phyloP scores from a whole-genome alignment of 2,329 filamentous ascomycete genomes.

The Colletotrichum tropicale region DNA sequence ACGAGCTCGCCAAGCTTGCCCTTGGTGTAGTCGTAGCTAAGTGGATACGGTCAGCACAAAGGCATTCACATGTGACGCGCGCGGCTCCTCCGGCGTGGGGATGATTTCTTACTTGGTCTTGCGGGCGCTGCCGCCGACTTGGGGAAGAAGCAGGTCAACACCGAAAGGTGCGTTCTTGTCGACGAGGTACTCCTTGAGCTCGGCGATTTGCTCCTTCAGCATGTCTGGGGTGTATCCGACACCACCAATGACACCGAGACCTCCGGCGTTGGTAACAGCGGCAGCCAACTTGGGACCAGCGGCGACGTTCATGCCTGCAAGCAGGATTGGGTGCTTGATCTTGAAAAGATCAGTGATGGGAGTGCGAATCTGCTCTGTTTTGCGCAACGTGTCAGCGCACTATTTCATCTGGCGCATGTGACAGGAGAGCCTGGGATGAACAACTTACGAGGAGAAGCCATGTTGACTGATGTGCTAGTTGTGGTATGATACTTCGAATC shows the following conservation, averaged over 20 bases:
- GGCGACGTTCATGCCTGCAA: slow-evolving; percentile 99
- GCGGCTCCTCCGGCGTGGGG: not conserved
- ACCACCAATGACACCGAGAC: slow-evolving; percentile 94
- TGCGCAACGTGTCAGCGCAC: slow-evolving; percentile 24
- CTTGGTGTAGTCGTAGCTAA: slow-evolving; percentile 99
- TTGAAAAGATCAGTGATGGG: slow-evolving; percentile 93
- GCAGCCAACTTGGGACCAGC: slow-evolving; percentile 95
- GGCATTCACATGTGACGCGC: not conserved
- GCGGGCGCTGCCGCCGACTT: slow-evolving; percentile 91
- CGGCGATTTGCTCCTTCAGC: slow-evolving; percentile 91
- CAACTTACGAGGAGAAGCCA: slow-evolving; percentile 81
- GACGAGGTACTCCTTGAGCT: slow-evolving; percentile 85
- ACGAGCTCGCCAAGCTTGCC: slow-evolving; percentile 92
- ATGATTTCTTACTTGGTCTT: slow-evolving; percentile 77
- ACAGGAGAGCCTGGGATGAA: not conserved
- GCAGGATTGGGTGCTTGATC: slow-evolving; percentile 95
- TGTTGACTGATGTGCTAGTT: slow-evolving; percentile 41
- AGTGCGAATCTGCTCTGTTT: slow-evolving; percentile 84
- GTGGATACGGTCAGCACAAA: not conserved
- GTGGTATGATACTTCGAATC: not conserved
- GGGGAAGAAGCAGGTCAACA: slow-evolving; percentile 90
- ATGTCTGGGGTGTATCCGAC: slow-evolving; percentile 97
- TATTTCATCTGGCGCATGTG: slow-evolving; percentile 1
- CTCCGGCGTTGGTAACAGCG: slow-evolving; percentile 95
- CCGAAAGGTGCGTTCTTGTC: slow-evolving; percentile 97